Percentiles rank a stretch among this genome's conserved stretches.
Evolutionary conservation across 2,329 filamentous ascomycete species (phyloP).

Genomic region (Colletotrichum costaricense): DNA sequence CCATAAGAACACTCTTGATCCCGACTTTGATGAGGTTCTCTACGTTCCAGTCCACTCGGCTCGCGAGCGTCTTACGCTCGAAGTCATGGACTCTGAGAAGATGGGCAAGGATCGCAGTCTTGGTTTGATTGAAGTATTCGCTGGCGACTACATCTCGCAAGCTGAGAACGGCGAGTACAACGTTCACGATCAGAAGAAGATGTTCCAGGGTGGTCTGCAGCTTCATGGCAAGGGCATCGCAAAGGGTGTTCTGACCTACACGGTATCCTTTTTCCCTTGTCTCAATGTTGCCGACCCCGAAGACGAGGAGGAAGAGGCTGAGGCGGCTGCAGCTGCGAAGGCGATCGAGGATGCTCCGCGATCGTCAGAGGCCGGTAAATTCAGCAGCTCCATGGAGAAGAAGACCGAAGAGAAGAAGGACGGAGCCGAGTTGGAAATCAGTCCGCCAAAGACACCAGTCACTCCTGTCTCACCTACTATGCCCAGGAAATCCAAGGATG

Average conservation of each 20-base stretch:
- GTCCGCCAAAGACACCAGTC: slow-evolving; percentile 53
- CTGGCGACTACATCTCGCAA: slow-evolving; percentile 82
- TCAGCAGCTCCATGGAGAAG: slow-evolving; percentile 52
- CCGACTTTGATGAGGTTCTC: slow-evolving; percentile 94
- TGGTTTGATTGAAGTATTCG: slow-evolving; percentile 81
- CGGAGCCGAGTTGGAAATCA: slow-evolving; percentile 37
- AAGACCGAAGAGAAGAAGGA: slow-evolving; percentile 44
- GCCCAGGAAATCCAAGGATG: slow-evolving; percentile 63
- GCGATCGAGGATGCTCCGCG: slow-evolving; percentile 38
- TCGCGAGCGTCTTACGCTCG: slow-evolving; percentile 85
- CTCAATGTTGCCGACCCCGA: slow-evolving; percentile 90
- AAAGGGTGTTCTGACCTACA: slow-evolving; percentile 87
- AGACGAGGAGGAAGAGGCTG: slow-evolving; percentile 75
- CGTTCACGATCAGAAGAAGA: slow-evolving; percentile 79
- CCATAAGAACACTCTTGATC: slow-evolving; percentile 94
- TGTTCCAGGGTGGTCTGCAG: slow-evolving; percentile 75
- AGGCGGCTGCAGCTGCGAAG: slow-evolving; percentile 55
- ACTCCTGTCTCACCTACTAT: slow-evolving; percentile 57
- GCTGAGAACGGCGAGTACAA: slow-evolving; percentile 84
- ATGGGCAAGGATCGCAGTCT: slow-evolving; percentile 91
- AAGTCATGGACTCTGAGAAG: slow-evolving; percentile 97
- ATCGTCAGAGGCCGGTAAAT: slow-evolving; percentile 54
- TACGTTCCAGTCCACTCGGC: slow-evolving; percentile 90
- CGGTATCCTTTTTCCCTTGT: slow-evolving; percentile 89
- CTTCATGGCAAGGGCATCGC: slow-evolving; percentile 77